Percentiles rank a stretch among this genome's conserved stretches.
Evolutionary conservation across 176 grass and related monocot species (phyloP).

Genomic region (Urochloa ruziziensis): DNA sequence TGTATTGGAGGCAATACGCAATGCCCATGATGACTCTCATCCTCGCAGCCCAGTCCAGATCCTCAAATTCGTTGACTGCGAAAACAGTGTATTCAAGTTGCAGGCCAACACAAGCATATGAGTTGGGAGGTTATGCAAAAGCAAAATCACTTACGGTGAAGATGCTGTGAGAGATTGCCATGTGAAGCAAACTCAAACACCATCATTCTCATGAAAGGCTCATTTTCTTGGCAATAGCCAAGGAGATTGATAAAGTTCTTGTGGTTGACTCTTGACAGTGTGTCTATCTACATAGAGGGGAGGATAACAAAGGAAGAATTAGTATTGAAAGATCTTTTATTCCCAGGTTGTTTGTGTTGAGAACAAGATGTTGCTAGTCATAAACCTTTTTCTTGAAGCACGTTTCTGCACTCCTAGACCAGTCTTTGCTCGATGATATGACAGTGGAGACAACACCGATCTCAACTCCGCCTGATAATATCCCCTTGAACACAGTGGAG

Average conservation of each 20-base stretch:
- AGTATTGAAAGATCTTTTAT: constrained; percentile 12
- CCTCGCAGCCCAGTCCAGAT: constrained; percentile 80
- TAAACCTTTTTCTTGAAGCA: constrained; percentile 79
- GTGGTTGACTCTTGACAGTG: constrained; percentile 78
- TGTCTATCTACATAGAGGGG: constrained; percentile 75
- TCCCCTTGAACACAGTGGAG: constrained; percentile 89
- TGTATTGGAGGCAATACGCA: constrained; percentile 84
- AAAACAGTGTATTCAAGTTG: constrained; percentile 30
- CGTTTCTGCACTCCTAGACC: constrained; percentile 66
- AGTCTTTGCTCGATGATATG: constrained; percentile 63
- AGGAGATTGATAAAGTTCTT: constrained; percentile 95
- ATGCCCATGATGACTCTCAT: constrained; percentile 95
- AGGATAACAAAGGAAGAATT: constrained; percentile 16
- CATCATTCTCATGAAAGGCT: constrained; percentile 97
- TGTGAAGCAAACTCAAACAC: constrained; percentile 88
- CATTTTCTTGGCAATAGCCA: constrained; percentile 79
- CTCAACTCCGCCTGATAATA: constrained; percentile 74
- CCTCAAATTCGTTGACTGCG: constrained; percentile 84
- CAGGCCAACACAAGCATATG: not conserved
- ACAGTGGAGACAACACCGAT: constrained; percentile 74
- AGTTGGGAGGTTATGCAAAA: constrained; percentile 7
- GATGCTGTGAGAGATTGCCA: constrained; percentile 82
- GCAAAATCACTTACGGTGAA: constrained; percentile 62
- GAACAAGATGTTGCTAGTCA: constrained; percentile 30
- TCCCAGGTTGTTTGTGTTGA: constrained; percentile 15